Evolutionary conservation across 2,329 filamentous ascomycete species (phyloP).

Genomic region (Cyclaneusma minus): DNA sequence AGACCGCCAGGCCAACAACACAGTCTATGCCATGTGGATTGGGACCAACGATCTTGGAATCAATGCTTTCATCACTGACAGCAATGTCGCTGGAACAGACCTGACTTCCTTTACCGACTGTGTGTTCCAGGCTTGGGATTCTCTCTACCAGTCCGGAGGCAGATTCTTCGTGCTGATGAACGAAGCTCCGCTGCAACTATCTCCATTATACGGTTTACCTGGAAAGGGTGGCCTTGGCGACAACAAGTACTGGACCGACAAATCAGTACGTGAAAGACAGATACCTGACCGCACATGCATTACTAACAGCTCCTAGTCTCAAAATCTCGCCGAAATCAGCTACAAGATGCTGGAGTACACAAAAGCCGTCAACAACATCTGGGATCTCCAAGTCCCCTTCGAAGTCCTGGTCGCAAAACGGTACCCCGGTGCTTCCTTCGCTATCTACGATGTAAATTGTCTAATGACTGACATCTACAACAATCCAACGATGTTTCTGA

Average conservation of each 20-base stretch:
- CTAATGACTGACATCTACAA: constrained; percentile 50
- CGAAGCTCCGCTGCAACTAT: constrained; percentile 47
- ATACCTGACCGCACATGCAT: constrained; percentile 9
- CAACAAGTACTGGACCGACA: constrained; percentile 28
- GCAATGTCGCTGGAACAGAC: constrained; percentile 38
- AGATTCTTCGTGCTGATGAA: constrained; percentile 62
- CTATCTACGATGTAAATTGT: constrained; percentile 50
- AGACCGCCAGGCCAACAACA: constrained; percentile 34
- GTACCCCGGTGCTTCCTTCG: constrained; percentile 44
- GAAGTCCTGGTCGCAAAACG: constrained; percentile 26
- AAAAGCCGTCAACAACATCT: constrained; percentile 30
- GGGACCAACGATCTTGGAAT: constrained; percentile 66
- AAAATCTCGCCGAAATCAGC: constrained; percentile 31
- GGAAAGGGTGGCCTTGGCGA: constrained; percentile 25
- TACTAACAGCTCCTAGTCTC: constrained; percentile 21
- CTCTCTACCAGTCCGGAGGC: constrained; percentile 48
- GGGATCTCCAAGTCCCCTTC: constrained; percentile 32
- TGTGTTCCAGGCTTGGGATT: constrained; percentile 45
- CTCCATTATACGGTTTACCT: constrained; percentile 45
- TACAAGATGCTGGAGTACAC: constrained; percentile 34
- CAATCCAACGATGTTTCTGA: constrained; percentile 44
- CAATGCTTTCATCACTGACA: constrained; percentile 49
- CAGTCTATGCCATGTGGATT: constrained; percentile 65
- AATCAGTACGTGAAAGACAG: constrained; percentile 3
- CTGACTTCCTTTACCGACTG: constrained; percentile 53